A percentile compares a stretch with the other conserved stretches of the same genome.
Evolutionary conservation across 73 alveolate species (phyloP).

Genomic region (Paraurostyla sp.): DNA sequence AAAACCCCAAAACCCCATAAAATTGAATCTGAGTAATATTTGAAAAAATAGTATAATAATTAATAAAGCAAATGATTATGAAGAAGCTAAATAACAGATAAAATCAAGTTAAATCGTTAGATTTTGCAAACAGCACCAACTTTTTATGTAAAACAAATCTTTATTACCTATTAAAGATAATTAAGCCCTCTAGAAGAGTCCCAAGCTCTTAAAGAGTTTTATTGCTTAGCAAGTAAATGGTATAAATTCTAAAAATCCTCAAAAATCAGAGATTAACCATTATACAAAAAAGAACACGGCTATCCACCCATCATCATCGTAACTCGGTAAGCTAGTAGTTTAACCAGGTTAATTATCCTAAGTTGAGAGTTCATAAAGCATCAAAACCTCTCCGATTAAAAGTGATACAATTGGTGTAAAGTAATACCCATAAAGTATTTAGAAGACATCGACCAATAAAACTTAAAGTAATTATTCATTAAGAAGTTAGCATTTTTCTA

Average conservation of each 20-base stretch:
- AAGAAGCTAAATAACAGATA: slow-evolving; percentile 43
- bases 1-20: too few relatives aligned
- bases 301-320: not conserved
- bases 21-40: too few relatives aligned
- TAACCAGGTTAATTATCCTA: not conserved
- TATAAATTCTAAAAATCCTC: slow-evolving; percentile 5
- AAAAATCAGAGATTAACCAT: slow-evolving; percentile 48
- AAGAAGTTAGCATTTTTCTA: not conserved
- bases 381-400: slow-evolving; percentile 35
- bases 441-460: slow-evolving; percentile 14
- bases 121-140: slow-evolving; percentile 3
- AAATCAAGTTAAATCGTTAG: slow-evolving; percentile 49
- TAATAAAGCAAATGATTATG: slow-evolving; percentile 34
- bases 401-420: not conserved
- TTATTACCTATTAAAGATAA: not conserved
- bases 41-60: not conserved
- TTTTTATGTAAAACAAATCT: not conserved
- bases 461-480: slow-evolving; percentile 10
- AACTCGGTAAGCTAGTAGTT: not conserved
- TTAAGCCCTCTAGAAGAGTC: not conserved
- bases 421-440: slow-evolving; percentile 25
- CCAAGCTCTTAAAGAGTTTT: slow-evolving; percentile 16
- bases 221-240: not conserved
- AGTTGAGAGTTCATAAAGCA: slow-evolving; percentile 31
- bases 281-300: slow-evolving; percentile 9